Conservation (phyloP, 129 eudicot species). For the Arctium minus region DNA sequence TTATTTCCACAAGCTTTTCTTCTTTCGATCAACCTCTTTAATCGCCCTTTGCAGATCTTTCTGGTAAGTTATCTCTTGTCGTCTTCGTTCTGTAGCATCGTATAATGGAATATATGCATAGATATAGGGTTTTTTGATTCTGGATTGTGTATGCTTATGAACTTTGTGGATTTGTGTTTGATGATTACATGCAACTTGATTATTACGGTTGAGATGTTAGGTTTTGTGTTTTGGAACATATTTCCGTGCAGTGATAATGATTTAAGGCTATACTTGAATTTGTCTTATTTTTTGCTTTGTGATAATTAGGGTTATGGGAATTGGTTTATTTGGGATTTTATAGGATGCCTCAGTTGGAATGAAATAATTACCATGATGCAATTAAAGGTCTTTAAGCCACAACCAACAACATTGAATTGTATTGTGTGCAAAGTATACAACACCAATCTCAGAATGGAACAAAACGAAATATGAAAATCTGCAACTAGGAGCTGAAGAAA, state of each 20-base stretch:
- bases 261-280: neutral
- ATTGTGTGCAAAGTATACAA: too few relatives aligned
- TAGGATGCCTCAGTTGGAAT: neutral
- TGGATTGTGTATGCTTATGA: neutral
- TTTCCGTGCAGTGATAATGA: neutral
- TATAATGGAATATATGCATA: neutral
- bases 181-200: constrained; percentile 15
- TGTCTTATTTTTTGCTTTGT: neutral
- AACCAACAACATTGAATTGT: neutral
- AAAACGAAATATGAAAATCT: neutral
- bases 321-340: neutral
- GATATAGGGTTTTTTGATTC: neutral
- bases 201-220: neutral
- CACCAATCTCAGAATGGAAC: neutral
- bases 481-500: too few relatives aligned
- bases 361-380: neutral
- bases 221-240: neutral
- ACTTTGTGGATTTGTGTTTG: neutral
- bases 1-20: neutral
- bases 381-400: neutral
- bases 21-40: neutral
- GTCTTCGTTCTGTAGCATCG: neutral
- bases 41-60: constrained; percentile 8
- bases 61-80: neutral
- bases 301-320: neutral